phyloP scores from a whole-genome alignment of 257 asterid species.

The Nicotiana obtusifolia region DNA sequence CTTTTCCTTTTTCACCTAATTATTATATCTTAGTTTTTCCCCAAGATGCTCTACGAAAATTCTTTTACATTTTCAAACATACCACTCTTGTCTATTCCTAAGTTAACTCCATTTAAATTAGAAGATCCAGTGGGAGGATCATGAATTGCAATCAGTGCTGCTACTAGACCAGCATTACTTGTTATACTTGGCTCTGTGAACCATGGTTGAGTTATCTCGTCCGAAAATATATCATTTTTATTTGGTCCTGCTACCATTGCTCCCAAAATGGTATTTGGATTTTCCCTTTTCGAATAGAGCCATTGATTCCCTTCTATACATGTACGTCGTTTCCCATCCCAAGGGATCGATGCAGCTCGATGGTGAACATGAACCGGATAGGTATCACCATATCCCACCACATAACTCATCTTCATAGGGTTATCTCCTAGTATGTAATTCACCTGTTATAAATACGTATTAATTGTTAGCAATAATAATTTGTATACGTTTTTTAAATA shows the following conservation, averaged over 20 bases:
- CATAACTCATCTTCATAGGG: conserved; percentile 50
- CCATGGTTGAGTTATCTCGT: conserved; percentile 31
- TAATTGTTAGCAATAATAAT: no score
- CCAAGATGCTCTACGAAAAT: neutral
- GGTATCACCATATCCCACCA: conserved; percentile 44
- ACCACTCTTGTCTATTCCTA: conserved; percentile 46
- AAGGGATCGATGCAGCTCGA: conserved; percentile 57
- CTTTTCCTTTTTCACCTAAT: neutral
- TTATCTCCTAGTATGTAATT: conserved; percentile 55
- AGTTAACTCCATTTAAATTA: conserved; percentile 15
- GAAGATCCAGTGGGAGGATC: conserved; percentile 22
- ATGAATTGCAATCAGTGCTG: conserved; percentile 47
- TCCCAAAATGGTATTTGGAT: conserved; percentile 41
- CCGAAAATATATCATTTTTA: conserved; percentile 29
- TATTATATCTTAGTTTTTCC: neutral
- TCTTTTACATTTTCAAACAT: conserved; percentile 34
- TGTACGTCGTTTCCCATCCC: conserved; percentile 24
- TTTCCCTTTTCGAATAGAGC: conserved; percentile 20
- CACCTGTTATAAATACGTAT: conserved; percentile 24
- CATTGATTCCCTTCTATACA: conserved; percentile 40
- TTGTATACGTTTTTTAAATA: no score
- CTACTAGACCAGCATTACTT: conserved; percentile 53
- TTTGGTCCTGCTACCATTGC: conserved; percentile 65
- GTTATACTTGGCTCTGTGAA: conserved; percentile 50
- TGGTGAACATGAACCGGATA: conserved; percentile 48